A percentile compares a stretch with the other conserved stretches of the same genome.
phyloP scores from a whole-genome alignment of 2,329 filamentous ascomycete species.

The Gaeumannomyces tritici region DNA sequence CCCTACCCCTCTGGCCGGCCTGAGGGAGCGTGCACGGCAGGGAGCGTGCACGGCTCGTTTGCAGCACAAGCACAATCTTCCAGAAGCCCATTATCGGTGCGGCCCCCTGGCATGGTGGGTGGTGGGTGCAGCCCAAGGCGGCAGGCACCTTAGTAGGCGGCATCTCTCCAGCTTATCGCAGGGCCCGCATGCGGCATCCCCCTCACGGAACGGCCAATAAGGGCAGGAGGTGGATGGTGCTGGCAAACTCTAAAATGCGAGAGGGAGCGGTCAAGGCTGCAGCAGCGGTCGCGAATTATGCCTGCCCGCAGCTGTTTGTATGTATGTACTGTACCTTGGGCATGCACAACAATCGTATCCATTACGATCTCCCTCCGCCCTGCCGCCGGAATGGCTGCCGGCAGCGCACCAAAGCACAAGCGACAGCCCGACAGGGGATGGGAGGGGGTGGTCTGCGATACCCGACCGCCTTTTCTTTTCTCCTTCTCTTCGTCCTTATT shows the following conservation, averaged over 20 bases:
- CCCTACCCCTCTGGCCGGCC: neutral
- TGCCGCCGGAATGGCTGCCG: neutral
- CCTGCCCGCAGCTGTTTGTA: neutral
- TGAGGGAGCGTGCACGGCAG: too few species aligned
- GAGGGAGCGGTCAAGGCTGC: neutral
- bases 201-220: too few species aligned
- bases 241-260: neutral
- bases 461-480: neutral
- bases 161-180: neutral
- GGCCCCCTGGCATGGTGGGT: neutral
- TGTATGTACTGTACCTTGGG: too few species aligned
- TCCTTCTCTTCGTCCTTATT: neutral
- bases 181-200: neutral
- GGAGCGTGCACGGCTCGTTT: too few species aligned
- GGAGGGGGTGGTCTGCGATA: neutral
- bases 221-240: neutral
- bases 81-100: neutral
- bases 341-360: neutral
- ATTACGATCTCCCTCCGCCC: neutral
- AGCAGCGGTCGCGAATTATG: neutral
- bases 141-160: too few species aligned
- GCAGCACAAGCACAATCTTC: neutral
- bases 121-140: too few species aligned
- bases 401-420: neutral
- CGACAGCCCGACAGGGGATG: too few species aligned